Evolutionary conservation across 1,284 basidiomycete species (phyloP), one percentile per base, ranked within the genome.

Genomic region (Anthracocystis setariae): DNA sequence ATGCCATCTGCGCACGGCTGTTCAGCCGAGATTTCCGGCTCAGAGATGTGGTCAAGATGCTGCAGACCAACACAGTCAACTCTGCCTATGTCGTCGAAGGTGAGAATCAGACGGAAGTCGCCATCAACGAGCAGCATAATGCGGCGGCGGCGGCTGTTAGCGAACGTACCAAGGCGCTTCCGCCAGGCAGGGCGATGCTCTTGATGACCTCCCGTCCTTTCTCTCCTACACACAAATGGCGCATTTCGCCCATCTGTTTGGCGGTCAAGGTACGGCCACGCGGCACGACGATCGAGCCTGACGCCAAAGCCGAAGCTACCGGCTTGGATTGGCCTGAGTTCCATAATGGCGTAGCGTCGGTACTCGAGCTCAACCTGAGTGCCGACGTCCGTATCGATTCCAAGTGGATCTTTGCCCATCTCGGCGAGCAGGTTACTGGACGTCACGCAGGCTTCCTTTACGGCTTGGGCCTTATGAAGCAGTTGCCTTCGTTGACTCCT

Each of bases 371-470:
- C n/a, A 88, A 90, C n/a, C 39, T 77, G 43, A 85, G 86, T 51
- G 89, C 89, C 18, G 88, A 94, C 39, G 91, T 93, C 33, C 43
- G 32, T 9, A 43, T 82, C 38, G 81, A 81, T 37, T 77, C 75
- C 8, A 75, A 76, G 46, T 82, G 81, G 81, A 78, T 82, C 57
- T 82, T 79, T 63, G 72, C 70, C 8, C 76, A 79, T 44, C 69
- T 75, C 25, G 66, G 64, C 13, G 63, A 64, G 17, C 68, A 73
- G 42, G 58, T 67, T 78, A 92, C 91, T 65, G 92, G 93, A 0
- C 95, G 94, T 90, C 95, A 98, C 79, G 96, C 94, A 15, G 96
- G 96, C 0, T 94, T 98, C 84, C 85, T 99, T 39, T 90, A 92
- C 44, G 96, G 93, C 12, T 87, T 99, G 2, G 96, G 96, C 0